Evolutionary conservation across 495 filamentous ascomycete genomes (phyloP), one percentile per base, ranked within the genome.

Genomic region (Hypoxylon crocopeplum): DNA sequence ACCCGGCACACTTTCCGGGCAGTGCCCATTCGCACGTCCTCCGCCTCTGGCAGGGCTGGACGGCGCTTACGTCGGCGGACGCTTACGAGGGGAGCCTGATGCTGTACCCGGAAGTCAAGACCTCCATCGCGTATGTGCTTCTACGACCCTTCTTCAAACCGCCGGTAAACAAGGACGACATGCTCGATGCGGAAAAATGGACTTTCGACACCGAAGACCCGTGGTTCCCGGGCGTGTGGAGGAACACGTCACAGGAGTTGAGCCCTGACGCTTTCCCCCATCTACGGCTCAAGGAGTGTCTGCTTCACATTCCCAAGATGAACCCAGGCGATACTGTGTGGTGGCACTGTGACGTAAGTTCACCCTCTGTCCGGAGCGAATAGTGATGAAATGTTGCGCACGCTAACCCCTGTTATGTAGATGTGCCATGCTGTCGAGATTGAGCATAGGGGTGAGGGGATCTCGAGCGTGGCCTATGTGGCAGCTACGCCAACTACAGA

Each of bases 31-130:
- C 57, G 22, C 42, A 37, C 21, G 62, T 62, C 1, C 40, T 66
- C 8, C 33, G 62, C 8, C 42, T 59, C 4, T 62, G 56, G 57
- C 62, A 66, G 47, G 62, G 62, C 15, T 66, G 62, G 62, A 66
- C 62, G 17, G 62, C 62, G 19, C 37, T 66, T 2, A 62, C 57
- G 1, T 2, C 16, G 15, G 30, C 42, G 24, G 62, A 13, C 19
- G 30, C 58, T 3, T 16, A 46, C 20, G 62, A 66, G 39, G 62
- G 62, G 10, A 42, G 36, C 11, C 41, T 61, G 13, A 30, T 61
- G 20, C 42, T 61, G n/a, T 61, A 48, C 32, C 57, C 57, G 7
- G 45, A 54, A 37, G 21, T 61, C 15, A 47, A 55, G 24, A 32
- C 45, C 21, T 38, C 33, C 16, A 48, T 55, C 13, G 57, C 57